Base-by-base conservation (phyloP, 805 yeast species). In the Starmerella asiatica region DNA sequence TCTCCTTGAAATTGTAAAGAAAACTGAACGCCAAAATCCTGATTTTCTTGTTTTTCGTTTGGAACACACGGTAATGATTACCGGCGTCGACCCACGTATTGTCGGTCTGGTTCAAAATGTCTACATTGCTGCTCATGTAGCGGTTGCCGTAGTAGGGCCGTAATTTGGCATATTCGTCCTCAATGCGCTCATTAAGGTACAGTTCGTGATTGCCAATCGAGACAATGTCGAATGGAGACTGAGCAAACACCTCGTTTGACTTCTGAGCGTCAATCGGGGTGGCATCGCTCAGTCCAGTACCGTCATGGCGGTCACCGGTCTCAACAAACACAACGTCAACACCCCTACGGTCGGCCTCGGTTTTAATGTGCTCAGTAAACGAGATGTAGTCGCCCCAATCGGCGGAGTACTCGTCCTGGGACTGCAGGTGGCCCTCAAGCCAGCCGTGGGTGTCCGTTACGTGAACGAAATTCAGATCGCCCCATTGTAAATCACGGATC, bases 391-490 rank as follows among this genome's bases (percentile, higher is more conserved):
- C 94, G 8, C 96, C 96, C 94, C 94, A 88, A 56, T 86, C 82
- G 4, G 82, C 91, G 29, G 77, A 70, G 57, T 76, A 88, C 42
- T 72, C 74, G 15, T 35, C 43, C 21, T 43, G 44, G 21, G 37
- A 34, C 14, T 39, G 23, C n/a, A 39, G 35, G 29, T 39, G 47
- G 15, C 45, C 45, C 4, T 39, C 15, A 46, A 78, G 71, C 97
- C 97, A 86, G 17, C 64, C 95, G 57, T 88, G 96, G 2, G 94
- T 85, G 53, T 88, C 96, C 0, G 96, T 88, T 0, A 96, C 84
- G 52, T 85, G 95, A 18, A 85, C 55, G 49, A 88, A 79, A 61
- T 88, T 86, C 32, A 86, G 39, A 39, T 75, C 70, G 0, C 83
- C 38, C 46, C 48, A 26, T 11, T 36, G 32, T n/a, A 39, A 29